Percentiles rank a stretch among this genome's conserved stretches.
These are phyloP conservation scores for Elaeis oleifera DNA, from an alignment of 202 grass and related monocot genomes.

Conservation along the genomic window DNA sequence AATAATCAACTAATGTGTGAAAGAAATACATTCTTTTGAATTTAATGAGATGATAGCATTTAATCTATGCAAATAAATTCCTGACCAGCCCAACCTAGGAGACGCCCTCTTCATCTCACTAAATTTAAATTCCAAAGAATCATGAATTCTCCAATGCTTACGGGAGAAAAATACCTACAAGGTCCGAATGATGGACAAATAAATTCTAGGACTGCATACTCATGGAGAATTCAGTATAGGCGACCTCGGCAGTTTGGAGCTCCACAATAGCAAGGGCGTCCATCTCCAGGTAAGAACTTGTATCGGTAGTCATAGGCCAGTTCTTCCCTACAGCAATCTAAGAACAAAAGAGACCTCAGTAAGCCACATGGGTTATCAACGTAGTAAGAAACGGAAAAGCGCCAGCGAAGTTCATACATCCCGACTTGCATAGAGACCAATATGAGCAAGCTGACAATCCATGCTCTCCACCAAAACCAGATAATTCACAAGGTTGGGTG, in stretches of 20 bases:
- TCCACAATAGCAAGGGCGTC: conserved; percentile 62
- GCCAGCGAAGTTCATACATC: conserved; percentile 40
- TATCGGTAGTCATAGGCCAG: conserved; percentile 63
- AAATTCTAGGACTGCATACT: conserved; percentile 1
- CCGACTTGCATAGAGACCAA: conserved; percentile 79
- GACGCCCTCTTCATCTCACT: background rate
- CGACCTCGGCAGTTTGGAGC: conserved; percentile 63
- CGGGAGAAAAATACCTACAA: background rate
- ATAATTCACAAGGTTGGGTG: conserved; percentile 63
- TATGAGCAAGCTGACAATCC: conserved; percentile 73
- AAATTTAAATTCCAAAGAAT: conserved; percentile 10
- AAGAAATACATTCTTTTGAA: too few species aligned
- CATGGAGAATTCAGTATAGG: conserved; percentile 36
- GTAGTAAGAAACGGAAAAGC: background rate
- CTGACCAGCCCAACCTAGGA: background rate
- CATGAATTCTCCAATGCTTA: conserved; percentile 3
- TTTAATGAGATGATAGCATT: too few species aligned
- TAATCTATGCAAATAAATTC: background rate
- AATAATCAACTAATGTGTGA: too few species aligned
- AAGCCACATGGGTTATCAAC: background rate
- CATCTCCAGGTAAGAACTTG: conserved; percentile 47
- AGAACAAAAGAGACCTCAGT: conserved; percentile 24
- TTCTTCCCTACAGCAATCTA: conserved; percentile 84
- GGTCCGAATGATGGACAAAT: background rate
- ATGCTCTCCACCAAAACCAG: conserved; percentile 77